These are phyloP conservation scores for Xylariaceae sp. DNA, from an alignment of 2,329 filamentous ascomycete species.

Conservation along the genomic window DNA sequence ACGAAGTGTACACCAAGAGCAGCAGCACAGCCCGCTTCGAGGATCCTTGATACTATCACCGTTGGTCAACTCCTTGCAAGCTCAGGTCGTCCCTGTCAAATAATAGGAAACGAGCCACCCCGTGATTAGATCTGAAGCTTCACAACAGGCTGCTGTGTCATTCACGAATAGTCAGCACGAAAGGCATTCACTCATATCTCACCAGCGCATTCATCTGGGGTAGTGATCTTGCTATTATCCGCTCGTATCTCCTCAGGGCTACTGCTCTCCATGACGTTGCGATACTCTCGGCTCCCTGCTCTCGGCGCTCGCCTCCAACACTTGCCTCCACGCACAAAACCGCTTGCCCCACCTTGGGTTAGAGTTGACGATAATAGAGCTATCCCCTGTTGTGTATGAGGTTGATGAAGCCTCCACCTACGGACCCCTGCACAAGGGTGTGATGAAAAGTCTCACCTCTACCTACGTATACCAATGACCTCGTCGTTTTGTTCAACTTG, in stretches of 20 bases:
- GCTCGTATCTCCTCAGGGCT: no score
- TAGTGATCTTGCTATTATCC: no score
- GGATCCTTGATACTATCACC: neutral
- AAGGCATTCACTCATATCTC: no score
- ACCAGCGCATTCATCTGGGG: no score
- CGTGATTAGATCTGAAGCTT: conserved; percentile 1
- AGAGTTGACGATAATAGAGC: neutral
- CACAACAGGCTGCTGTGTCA: conserved; percentile 1
- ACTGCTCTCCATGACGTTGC: no score
- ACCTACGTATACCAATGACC: no score
- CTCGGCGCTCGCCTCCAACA: neutral
- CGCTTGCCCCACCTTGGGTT: neutral
- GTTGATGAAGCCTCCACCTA: conserved; percentile 5
- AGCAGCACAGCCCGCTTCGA: neutral
- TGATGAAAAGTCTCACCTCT: neutral
- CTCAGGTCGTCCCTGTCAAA: neutral
- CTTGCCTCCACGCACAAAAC: neutral
- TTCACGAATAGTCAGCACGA: no score
- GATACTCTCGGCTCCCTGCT: no score
- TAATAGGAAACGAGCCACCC: neutral
- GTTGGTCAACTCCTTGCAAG: neutral
- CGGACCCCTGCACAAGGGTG: neutral
- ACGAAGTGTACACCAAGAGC: neutral
- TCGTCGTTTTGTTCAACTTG: neutral
- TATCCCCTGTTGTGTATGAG: neutral